Base-by-base conservation (phyloP, 306 rosid genomes). In the Comarum palustre region DNA sequence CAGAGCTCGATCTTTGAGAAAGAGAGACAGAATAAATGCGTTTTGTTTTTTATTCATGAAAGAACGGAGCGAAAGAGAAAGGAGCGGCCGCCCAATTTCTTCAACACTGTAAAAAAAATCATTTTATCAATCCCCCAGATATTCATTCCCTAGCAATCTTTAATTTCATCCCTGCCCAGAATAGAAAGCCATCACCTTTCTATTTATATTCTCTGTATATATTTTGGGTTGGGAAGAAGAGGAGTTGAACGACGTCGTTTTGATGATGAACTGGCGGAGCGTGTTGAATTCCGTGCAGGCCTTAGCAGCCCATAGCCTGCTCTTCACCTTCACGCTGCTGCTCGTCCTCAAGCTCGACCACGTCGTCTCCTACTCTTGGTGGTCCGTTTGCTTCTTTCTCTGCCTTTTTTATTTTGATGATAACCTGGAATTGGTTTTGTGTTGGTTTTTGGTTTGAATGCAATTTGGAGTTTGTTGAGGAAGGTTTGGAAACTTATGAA, bases 341-440 rank as follows among this genome's bases (percentile, higher is more conserved):
- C 96, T 95, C 61, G 88, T 95, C 77, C 83, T 95, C 84, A 95
- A 90, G 93, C 97, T 95, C 78, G 97, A 95, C 79, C 93, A 81
- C 34, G 76, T 39, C 66, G 69, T 90, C 81, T 83, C 78, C 64
- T 81, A 60, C 80, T 90, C 96, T 77, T 95, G 99, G 99, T 95
- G 99, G 99, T 95, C 80, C 76, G 92, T 78, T 69, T 13, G 60
- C 52, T 67, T 20, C 61, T 81, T 68, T 65, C 10, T 11, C 25
- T 66, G 10, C 22, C 3, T 46, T 4, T 3, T 31, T 8, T 6
- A 6, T 71, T 7, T 64, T 4, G 14, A 69, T 34, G 38, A 5
- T 34, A 34, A 1, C 7, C 9, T 38, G 10, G 42, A 39, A 63
- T 73, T 75, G 73, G 8, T 17, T 69, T 36, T 16, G 11, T 62